phyloP scores from a whole-genome alignment of 176 grass and related monocot species.

The Thinopyrum elongatum region DNA sequence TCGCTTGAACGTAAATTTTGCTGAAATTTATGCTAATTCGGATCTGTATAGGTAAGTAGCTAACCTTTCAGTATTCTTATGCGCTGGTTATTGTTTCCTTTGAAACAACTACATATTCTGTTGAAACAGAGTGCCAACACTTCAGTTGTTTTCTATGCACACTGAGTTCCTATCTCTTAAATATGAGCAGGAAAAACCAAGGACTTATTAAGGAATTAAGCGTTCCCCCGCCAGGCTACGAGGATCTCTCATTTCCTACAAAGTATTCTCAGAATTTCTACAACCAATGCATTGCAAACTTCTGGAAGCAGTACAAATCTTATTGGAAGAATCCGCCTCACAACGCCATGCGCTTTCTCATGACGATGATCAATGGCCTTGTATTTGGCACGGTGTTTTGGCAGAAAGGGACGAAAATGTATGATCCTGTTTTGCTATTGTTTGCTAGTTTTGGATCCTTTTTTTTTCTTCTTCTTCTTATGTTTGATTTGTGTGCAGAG shows the following conservation, averaged over 20 bases:
- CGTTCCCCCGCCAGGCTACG: conserved; percentile 44
- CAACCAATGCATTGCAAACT: conserved; percentile 61
- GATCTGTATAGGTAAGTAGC: conserved; percentile 55
- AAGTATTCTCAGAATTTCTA: conserved; percentile 73
- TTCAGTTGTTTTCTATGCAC: background rate
- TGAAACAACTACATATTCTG: too few species aligned
- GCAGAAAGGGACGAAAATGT: conserved; percentile 70
- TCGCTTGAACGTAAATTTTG: conserved; percentile 61
- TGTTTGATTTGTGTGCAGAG: conserved; percentile 38
- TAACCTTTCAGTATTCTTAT: background rate
- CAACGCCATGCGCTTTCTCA: conserved; percentile 73
- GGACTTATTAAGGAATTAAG: conserved; percentile 80
- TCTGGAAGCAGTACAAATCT: conserved; percentile 84
- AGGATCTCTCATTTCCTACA: conserved; percentile 75
- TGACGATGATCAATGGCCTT: conserved; percentile 68
- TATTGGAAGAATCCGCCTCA: conserved; percentile 96
- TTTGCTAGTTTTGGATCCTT: conserved; percentile 10
- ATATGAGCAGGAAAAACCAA: conserved; percentile 40
- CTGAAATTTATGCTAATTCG: conserved; percentile 78
- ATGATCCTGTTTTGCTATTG: conserved; percentile 31
- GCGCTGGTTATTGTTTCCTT: background rate
- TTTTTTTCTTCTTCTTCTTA: background rate
- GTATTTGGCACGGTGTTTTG: conserved; percentile 91
- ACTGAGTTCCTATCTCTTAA: conserved; percentile 2
- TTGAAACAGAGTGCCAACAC: background rate